A percentile compares a stretch with the other conserved stretches of the same genome.
Conservation (phyloP, 768 basidiomycete genomes). For the Paxillus involutus region DNA sequence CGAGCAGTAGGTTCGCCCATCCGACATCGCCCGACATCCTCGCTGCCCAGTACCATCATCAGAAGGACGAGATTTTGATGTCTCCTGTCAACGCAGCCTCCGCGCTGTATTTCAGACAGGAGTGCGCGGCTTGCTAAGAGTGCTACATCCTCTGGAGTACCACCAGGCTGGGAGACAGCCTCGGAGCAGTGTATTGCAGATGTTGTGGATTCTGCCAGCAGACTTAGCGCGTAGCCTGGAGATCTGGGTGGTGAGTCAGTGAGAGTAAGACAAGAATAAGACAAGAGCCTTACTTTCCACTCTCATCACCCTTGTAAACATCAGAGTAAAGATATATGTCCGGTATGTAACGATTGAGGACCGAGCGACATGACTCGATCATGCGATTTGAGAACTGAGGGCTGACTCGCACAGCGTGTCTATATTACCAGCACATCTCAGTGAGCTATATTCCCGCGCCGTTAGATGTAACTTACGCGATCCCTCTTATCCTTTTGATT, state of each 20-base stretch:
- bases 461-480: slow-evolving; percentile 65
- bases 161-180: slow-evolving; percentile 76
- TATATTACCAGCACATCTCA: slow-evolving; percentile 29
- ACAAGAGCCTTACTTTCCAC: slow-evolving; percentile 75
- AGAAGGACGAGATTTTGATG: slow-evolving; percentile 86
- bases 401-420: slow-evolving; percentile 94
- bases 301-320: slow-evolving; percentile 96
- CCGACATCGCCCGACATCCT: slow-evolving; percentile 89
- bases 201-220: slow-evolving; percentile 92
- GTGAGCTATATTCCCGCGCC: background rate
- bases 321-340: slow-evolving; percentile 99
- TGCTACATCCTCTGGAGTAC: slow-evolving; percentile 92
- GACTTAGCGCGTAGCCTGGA: slow-evolving; percentile 89
- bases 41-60: slow-evolving; percentile 95
- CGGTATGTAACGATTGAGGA: slow-evolving; percentile 95
- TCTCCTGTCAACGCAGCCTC: slow-evolving; percentile 89
- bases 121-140: slow-evolving; percentile 77
- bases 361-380: slow-evolving; percentile 91
- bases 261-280: background rate
- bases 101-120: slow-evolving; percentile 72
- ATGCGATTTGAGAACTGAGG: slow-evolving; percentile 98
- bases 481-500: slow-evolving; percentile 92
- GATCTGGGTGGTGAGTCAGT: slow-evolving; percentile 53
- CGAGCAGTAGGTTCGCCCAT: slow-evolving; percentile 82
- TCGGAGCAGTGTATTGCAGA: slow-evolving; percentile 87